Base-by-base conservation (phyloP, 129 eudicot genomes). In the Helianthus annuus region DNA sequence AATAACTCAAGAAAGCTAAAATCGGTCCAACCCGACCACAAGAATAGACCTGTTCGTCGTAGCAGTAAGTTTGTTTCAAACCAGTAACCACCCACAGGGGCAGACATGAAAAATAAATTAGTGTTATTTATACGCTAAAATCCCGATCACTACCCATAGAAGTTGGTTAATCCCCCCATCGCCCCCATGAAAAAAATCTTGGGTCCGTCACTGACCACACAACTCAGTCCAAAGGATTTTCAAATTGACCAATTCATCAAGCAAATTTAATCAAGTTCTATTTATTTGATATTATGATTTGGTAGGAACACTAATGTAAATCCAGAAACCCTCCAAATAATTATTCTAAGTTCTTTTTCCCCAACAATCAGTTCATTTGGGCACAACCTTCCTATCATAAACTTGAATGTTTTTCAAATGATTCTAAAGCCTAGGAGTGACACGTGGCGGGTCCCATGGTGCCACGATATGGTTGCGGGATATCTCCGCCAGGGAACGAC, bases 401-500 rank as follows among this genome's bases (percentile, higher is more conserved):
- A 70, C 75, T 70, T 45, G 6, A n/a, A 17, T 56, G n/a, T 39
- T 32, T 19, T 55, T 42, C 69, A 54, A 5, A 46, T 27, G 48
- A 64, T 51, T 64, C 82, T 76, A 88, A 53, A 88, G 76, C 76
- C 82, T 79, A 48, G 96, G 66, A 7, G 72, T 40, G 44, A 78
- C 61, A 36, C 78, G 88, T 17, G 85, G 79, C 17, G 76, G 59
- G 76, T 92, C 96, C 98, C 98, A 89, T 2, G 87, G 88, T 11
- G 95, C 64, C 64, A 64, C 5, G 2, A 92, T 70, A 68, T 89
- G 98, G 76, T 76, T 74, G 34, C 90, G 91, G 1, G 87, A 85
- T 39, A 92, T 92, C 74, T 92, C 96, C n/a, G 74, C 68, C 59
- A 92, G 58, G 2, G 92, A 85, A 34, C 96, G 92, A 64, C 97